Evolutionary conservation across 1,284 basidiomycete species (phyloP).

Genomic region (Cutaneotrichosporon cyanovorans): DNA sequence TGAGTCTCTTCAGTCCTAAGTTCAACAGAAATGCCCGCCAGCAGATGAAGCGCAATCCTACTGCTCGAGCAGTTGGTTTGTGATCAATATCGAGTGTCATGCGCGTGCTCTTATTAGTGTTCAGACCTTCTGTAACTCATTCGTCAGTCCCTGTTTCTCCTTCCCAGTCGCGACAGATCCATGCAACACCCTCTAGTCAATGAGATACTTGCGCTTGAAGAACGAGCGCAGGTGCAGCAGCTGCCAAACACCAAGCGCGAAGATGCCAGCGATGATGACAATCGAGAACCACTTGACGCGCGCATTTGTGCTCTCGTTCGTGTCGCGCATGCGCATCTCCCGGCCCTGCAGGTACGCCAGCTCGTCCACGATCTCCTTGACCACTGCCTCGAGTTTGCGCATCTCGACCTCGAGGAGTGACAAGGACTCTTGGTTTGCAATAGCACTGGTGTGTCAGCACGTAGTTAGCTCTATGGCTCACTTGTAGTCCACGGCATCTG

Average conservation of each 20-base stretch:
- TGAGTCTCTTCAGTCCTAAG: too few species aligned
- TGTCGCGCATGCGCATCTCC: conserved; percentile 81
- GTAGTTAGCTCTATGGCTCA: conserved; percentile 38
- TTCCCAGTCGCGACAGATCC: too few species aligned
- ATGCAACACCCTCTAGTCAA: conserved; percentile 47
- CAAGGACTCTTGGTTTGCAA: conserved; percentile 95
- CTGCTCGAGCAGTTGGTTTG: too few species aligned
- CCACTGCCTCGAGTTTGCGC: conserved; percentile 89
- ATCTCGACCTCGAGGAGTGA: conserved; percentile 96
- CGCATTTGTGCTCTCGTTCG: conserved; percentile 83
- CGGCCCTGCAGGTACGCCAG: conserved; percentile 83
- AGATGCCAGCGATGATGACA: conserved; percentile 70
- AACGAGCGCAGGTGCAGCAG: conserved; percentile 85
- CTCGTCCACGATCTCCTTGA: conserved; percentile 91
- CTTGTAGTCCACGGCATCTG: conserved; percentile 99
- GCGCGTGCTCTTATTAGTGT: too few species aligned
- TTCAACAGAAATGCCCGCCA: too few species aligned
- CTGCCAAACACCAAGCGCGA: conserved; percentile 83
- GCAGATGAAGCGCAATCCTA: too few species aligned
- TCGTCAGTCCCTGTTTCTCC: too few species aligned
- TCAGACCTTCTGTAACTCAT: too few species aligned
- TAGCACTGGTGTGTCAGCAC: conserved; percentile 71
- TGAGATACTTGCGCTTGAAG: conserved; percentile 96
- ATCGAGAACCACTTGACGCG: conserved; percentile 91
- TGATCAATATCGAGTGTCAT: too few species aligned